Evolutionary conservation across 305 asterid species (phyloP).

Genomic region (Ajuga reptans): DNA sequence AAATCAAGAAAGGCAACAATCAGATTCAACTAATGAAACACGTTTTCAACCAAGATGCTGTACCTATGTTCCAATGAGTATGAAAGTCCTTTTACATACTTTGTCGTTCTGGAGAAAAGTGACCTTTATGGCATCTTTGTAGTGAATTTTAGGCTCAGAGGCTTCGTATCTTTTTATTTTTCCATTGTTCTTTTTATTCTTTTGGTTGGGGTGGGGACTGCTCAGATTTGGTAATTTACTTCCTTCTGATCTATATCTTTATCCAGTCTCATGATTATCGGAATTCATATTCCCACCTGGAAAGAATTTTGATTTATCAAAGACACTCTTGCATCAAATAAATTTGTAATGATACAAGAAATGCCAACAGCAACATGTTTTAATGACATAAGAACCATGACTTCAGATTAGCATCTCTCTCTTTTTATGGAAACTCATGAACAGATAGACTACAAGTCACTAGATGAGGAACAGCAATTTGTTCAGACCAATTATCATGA

Average conservation of each 20-base stretch:
- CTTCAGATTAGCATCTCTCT: background rate
- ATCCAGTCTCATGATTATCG: background rate
- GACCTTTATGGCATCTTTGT: background rate
- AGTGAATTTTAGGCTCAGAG: no score
- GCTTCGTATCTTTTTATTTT: no score
- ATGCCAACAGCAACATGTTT: background rate
- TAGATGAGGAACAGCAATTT: background rate
- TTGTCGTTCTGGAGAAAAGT: background rate
- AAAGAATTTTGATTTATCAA: background rate
- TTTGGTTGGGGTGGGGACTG: background rate
- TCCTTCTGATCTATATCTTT: background rate
- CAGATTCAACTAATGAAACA: background rate
- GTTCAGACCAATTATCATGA: background rate
- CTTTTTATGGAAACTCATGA: background rate
- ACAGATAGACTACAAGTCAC: background rate
- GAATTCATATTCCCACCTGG: background rate
- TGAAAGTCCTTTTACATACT: background rate
- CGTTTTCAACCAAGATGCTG: background rate
- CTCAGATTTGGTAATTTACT: background rate
- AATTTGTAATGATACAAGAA: background rate
- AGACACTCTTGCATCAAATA: background rate
- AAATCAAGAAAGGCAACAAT: background rate
- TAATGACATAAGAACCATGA: background rate
- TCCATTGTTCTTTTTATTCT: no score
- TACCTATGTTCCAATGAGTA: background rate